Percentiles rank a stretch among this genome's conserved stretches.
Conservation (phyloP, 441 rosid species). For the Kokia cookei region DNA sequence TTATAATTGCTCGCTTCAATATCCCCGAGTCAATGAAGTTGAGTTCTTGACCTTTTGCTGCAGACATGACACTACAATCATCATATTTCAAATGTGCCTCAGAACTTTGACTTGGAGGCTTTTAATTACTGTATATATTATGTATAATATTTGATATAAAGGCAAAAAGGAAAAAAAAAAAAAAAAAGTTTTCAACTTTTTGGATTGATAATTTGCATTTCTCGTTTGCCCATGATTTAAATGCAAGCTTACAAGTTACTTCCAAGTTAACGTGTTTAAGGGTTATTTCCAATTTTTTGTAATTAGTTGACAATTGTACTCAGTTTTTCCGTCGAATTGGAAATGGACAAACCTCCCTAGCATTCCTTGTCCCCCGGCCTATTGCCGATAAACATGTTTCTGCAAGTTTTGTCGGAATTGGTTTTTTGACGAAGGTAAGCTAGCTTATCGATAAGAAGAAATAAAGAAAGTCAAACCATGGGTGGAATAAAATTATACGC, state of each 20-base stretch:
- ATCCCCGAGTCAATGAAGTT: conserved; percentile 20
- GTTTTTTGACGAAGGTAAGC: neutral
- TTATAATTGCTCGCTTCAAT: conserved; percentile 3
- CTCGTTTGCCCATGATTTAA: neutral
- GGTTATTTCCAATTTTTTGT: neutral
- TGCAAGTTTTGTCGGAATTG: too few species aligned
- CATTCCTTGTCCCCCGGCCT: neutral
- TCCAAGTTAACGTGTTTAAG: neutral
- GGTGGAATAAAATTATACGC: neutral
- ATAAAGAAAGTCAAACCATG: neutral
- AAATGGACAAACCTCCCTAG: neutral
- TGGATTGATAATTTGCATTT: neutral
- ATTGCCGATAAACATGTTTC: neutral
- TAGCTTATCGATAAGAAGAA: neutral
- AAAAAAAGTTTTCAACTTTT: neutral
- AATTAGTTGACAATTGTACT: neutral
- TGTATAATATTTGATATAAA: too few species aligned
- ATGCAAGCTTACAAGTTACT: neutral
- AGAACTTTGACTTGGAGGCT: conserved; percentile 1
- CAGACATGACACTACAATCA: neutral
- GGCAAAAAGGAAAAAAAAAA: neutral
- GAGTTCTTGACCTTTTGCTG: conserved; percentile 9
- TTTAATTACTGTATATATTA: too few species aligned
- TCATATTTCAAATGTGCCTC: conserved; percentile 10
- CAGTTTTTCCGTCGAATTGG: neutral